Evolutionary conservation across 1,284 basidiomycete genomes (phyloP).

Genomic region (Moesziomyces parantarcticus): DNA sequence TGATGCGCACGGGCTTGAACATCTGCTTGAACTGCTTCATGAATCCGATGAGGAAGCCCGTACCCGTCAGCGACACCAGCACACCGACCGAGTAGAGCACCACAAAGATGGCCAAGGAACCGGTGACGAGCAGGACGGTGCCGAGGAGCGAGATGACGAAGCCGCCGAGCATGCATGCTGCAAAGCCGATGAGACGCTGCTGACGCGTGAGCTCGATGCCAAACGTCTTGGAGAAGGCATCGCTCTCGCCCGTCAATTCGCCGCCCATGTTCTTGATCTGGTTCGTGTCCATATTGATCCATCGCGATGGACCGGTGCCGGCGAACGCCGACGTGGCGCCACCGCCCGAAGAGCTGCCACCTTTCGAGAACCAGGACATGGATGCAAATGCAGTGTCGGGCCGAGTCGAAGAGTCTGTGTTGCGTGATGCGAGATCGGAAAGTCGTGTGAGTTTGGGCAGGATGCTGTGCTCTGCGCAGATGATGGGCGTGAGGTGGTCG

Average conservation of each 20-base stretch:
- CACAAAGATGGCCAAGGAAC: constrained; percentile 79
- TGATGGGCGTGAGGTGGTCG: neutral
- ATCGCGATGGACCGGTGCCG: constrained; percentile 39
- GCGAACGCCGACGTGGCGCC: constrained; percentile 25
- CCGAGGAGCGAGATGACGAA: constrained; percentile 79
- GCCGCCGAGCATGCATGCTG: constrained; percentile 69
- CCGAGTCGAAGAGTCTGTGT: neutral
- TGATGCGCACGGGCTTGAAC: constrained; percentile 90
- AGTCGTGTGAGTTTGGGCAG: constrained; percentile 1
- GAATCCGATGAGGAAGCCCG: constrained; percentile 58
- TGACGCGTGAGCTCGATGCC: constrained; percentile 61
- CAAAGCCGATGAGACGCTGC: constrained; percentile 60
- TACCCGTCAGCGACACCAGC: constrained; percentile 81
- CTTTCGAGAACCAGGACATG: constrained; percentile 43
- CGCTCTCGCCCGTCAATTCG: constrained; percentile 60
- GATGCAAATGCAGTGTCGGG: neutral
- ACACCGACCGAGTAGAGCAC: constrained; percentile 86
- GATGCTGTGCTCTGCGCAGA: neutral
- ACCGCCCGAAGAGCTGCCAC: constrained; percentile 12
- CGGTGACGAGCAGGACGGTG: constrained; percentile 80
- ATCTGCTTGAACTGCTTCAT: constrained; percentile 73
- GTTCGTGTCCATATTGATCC: constrained; percentile 62
- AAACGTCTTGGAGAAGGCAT: constrained; percentile 54
- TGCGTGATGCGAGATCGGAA: neutral
- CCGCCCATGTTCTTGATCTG: constrained; percentile 56